These are phyloP conservation scores for Eimeria sp. DNA, from an alignment of 169 alveolate genomes.

Conservation along the genomic window DNA sequence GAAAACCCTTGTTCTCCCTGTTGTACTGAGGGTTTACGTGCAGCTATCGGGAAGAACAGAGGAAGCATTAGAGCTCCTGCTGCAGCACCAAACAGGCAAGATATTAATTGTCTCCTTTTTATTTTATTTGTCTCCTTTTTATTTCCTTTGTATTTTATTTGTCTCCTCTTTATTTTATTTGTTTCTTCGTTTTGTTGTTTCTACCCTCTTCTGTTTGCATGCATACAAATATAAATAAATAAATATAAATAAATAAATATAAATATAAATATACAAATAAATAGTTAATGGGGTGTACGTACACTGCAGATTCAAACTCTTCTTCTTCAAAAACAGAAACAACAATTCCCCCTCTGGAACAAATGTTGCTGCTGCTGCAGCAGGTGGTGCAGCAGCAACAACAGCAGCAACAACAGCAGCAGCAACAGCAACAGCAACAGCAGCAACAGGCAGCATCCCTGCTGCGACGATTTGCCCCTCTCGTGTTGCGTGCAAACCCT, in stretches of 20 bases:
- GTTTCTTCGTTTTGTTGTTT: neutral
- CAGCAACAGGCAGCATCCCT: neutral
- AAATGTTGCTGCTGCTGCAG: constrained; percentile 32
- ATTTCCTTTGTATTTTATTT: neutral
- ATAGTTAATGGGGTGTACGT: neutral
- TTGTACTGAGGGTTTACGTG: neutral
- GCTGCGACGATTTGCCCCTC: constrained; percentile 18
- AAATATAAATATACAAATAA: too few relatives aligned
- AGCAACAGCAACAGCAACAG: neutral
- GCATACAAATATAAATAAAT: neutral
- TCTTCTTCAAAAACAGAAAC: constrained; percentile 6
- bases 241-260: neutral
- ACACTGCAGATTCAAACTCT: neutral
- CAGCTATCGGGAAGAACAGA: neutral
- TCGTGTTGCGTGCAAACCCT: neutral
- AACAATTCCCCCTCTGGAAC: neutral
- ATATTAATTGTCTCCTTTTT: too few relatives aligned
- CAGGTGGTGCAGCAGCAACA: constrained; percentile 45
- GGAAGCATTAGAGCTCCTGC: neutral
- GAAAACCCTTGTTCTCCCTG: too few relatives aligned
- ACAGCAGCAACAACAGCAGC: neutral
- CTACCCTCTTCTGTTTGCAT: neutral
- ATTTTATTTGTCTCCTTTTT: neutral
- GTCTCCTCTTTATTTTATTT: neutral
- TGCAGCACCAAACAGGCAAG: constrained; percentile 10